Conservation (phyloP, 164 flowering plant genomes). For the Magnolia kwangsiensis region DNA sequence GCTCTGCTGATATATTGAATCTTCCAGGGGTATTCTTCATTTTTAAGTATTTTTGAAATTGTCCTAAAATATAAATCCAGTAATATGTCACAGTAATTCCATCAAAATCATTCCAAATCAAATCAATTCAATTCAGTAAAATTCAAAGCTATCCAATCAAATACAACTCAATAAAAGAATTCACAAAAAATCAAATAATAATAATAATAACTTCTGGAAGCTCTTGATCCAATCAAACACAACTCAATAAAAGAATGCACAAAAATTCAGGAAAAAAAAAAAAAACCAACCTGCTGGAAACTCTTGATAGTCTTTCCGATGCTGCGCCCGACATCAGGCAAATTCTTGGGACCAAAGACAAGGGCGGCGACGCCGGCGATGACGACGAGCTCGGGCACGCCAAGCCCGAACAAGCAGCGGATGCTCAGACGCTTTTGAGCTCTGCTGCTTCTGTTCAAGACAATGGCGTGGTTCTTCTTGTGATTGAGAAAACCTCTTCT, state of each 20-base stretch:
- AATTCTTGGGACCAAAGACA: constrained; percentile 87
- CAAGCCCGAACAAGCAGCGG: constrained; percentile 77
- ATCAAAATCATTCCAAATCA: background rate
- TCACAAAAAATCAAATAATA: no score
- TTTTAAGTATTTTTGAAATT: background rate
- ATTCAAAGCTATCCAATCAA: background rate
- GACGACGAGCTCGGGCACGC: constrained; percentile 88
- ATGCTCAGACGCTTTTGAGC: constrained; percentile 41
- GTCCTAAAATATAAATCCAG: background rate
- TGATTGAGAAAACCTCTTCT: background rate
- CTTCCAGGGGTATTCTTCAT: no score
- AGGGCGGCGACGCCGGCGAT: constrained; percentile 89
- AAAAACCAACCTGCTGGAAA: constrained; percentile 72
- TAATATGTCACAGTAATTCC: background rate
- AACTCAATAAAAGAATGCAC: background rate
- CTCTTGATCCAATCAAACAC: background rate
- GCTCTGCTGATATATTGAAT: no score
- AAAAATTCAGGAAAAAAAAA: background rate
- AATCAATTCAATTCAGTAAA: background rate
- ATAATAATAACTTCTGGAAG: no score
- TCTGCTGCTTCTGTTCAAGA: constrained; percentile 22
- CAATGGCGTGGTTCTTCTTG: constrained; percentile 16
- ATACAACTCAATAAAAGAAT: background rate
- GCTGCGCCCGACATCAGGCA: constrained; percentile 82
- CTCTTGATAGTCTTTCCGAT: constrained; percentile 92